phyloP scores from a whole-genome alignment of 208 protist genomes.

The Trichomonas vaginalis region DNA sequence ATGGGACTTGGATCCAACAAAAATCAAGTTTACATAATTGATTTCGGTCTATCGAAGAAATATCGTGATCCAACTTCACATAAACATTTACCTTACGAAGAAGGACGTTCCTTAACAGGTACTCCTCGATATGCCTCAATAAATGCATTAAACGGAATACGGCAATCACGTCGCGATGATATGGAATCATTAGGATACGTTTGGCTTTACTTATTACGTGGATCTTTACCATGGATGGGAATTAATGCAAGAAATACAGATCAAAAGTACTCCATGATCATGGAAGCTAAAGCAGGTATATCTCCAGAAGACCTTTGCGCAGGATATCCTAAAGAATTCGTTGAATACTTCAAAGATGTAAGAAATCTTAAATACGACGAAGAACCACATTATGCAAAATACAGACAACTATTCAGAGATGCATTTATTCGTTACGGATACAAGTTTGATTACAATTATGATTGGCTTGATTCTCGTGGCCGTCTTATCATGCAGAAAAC shows the following conservation, averaged over 20 bases:
- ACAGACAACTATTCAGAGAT: conserved; percentile 61
- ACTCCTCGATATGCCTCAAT: conserved; percentile 93
- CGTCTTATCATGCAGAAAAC: neutral
- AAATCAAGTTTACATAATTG: conserved; percentile 39
- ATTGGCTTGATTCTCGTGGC: conserved; percentile 58
- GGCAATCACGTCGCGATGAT: conserved; percentile 50
- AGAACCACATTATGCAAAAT: conserved; percentile 90
- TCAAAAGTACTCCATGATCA: neutral
- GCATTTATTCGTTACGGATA: conserved; percentile 87
- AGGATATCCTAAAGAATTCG: conserved; percentile 63
- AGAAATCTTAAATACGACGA: conserved; percentile 85
- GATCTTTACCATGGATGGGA: conserved; percentile 88
- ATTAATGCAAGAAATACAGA: conserved; percentile 37
- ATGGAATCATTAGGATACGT: conserved; percentile 87
- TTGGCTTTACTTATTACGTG: conserved; percentile 91
- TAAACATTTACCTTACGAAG: conserved; percentile 93
- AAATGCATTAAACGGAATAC: conserved; percentile 93
- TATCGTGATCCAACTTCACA: conserved; percentile 88
- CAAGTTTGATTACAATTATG: conserved; percentile 86
- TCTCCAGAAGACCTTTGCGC: conserved; percentile 79
- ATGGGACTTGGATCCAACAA: conserved; percentile 30
- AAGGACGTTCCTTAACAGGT: conserved; percentile 92
- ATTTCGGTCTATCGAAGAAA: conserved; percentile 80
- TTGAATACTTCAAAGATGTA: conserved; percentile 85
- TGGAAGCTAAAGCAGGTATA: conserved; percentile 47